These are phyloP conservation scores for Phytophthora hibernalis DNA, from an alignment of 352 stramenopile species.

Conservation along the genomic window DNA sequence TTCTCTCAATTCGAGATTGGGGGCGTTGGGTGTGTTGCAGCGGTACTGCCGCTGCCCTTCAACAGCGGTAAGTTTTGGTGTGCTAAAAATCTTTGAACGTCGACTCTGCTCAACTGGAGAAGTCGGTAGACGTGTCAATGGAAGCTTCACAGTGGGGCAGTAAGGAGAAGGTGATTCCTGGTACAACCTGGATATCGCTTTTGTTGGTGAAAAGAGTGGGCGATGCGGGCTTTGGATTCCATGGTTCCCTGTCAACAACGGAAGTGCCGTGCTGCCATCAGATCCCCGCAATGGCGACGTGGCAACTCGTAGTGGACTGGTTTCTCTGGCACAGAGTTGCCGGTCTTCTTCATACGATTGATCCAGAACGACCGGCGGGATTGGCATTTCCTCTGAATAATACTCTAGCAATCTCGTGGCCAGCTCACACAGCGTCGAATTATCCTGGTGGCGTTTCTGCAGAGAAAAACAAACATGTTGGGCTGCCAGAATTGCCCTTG, in stretches of 20 bases:
- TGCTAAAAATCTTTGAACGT: slow-evolving; percentile 68
- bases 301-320: slow-evolving; percentile 5
- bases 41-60: slow-evolving; percentile 53
- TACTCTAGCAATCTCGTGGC: slow-evolving; percentile 47
- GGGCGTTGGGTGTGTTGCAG: slow-evolving; percentile 62
- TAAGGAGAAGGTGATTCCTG: slow-evolving; percentile 62
- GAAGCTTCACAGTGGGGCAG: slow-evolving; percentile 46
- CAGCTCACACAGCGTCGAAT: slow-evolving; percentile 50
- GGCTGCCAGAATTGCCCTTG: slow-evolving; percentile 79
- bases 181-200: slow-evolving; percentile 68
- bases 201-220: slow-evolving; percentile 56
- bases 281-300: slow-evolving; percentile 20
- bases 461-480: slow-evolving; percentile 85
- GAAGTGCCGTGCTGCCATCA: slow-evolving; percentile 37
- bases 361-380: slow-evolving; percentile 57
- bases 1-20: slow-evolving; percentile 25
- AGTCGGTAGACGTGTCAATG: slow-evolving; percentile 50
- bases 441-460: slow-evolving; percentile 72
- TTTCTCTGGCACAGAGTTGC: not conserved
- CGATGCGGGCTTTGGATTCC: slow-evolving; percentile 25
- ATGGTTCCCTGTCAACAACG: slow-evolving; percentile 31
- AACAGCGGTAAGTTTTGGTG: slow-evolving; percentile 62
- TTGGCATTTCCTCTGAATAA: slow-evolving; percentile 64
- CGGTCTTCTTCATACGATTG: slow-evolving; percentile 11
- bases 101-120: slow-evolving; percentile 54